Percentiles rank a stretch among this genome's conserved stretches.
These are phyloP conservation scores for Raddia distichophylla DNA, from an alignment of 176 grass and related monocot genomes.

Conservation along the genomic window DNA sequence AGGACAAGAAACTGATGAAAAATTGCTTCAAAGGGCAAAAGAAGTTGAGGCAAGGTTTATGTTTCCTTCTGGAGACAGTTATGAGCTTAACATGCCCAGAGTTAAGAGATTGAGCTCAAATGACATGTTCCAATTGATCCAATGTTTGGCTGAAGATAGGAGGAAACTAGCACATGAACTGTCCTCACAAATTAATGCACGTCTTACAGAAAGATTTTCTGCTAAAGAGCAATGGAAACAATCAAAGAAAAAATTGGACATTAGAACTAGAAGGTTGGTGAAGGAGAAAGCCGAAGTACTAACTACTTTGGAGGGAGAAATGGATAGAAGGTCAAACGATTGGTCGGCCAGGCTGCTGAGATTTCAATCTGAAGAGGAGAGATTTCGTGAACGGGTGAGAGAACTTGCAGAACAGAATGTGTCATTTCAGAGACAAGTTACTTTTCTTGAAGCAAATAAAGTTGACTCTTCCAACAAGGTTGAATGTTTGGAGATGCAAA, in stretches of 20 bases:
- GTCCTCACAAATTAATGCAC: conserved; percentile 79
- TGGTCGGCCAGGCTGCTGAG: conserved; percentile 66
- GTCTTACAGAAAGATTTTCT: conserved; percentile 69
- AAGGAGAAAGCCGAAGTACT: conserved; percentile 80
- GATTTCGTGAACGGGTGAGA: conserved; percentile 80
- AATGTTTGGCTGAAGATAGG: conserved; percentile 71
- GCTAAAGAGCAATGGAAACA: conserved; percentile 68
- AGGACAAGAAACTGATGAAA: conserved; percentile 57
- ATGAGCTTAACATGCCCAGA: conserved; percentile 49
- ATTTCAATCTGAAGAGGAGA: conserved; percentile 86
- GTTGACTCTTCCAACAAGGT: conserved; percentile 37
- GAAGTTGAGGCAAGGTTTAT: conserved; percentile 64
- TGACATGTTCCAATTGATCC: conserved; percentile 60
- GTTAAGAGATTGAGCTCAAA: conserved; percentile 38
- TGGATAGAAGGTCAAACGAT: conserved; percentile 70
- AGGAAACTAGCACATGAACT: conserved; percentile 62
- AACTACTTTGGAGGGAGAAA: conserved; percentile 59
- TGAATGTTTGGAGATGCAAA: conserved; percentile 52
- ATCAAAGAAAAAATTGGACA: conserved; percentile 58
- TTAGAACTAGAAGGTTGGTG: conserved; percentile 61
- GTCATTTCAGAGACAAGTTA: conserved; percentile 88
- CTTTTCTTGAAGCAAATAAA: conserved; percentile 63
- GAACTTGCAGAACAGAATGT: conserved; percentile 97
- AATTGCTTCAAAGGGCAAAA: conserved; percentile 59
- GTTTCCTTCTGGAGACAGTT: conserved; percentile 46